A percentile compares a stretch with the other conserved stretches of the same genome.
Evolutionary conservation across 805 yeast genomes (phyloP).

Genomic region (Saccharomycopsis lassenensis): DNA sequence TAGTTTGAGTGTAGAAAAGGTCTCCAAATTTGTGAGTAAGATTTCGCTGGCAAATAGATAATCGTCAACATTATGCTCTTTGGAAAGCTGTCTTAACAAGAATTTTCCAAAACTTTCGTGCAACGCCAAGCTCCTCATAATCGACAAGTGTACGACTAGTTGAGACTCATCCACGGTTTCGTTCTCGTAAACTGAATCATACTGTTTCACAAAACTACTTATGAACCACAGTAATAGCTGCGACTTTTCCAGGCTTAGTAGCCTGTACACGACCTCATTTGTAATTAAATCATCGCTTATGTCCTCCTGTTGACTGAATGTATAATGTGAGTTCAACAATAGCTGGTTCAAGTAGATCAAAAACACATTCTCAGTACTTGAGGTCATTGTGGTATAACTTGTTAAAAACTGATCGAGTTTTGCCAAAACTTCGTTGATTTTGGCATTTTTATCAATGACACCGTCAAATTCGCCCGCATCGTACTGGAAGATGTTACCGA

Average conservation of each 20-base stretch:
- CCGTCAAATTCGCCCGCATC: background rate
- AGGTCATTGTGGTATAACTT: background rate
- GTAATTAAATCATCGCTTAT: slow-evolving; percentile 6
- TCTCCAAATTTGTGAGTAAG: slow-evolving; percentile 24
- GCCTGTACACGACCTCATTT: slow-evolving; percentile 19
- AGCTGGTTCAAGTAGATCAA: slow-evolving; percentile 14
- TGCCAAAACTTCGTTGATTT: too few relatives aligned
- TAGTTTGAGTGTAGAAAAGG: slow-evolving; percentile 3
- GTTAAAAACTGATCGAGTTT: background rate
- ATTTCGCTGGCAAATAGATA: slow-evolving; percentile 26
- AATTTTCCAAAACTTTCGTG: slow-evolving; percentile 28
- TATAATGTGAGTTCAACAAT: slow-evolving; percentile 5
- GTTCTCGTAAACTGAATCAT: slow-evolving; percentile 18
- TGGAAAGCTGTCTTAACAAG: slow-evolving; percentile 13
- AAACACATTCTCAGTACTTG: slow-evolving; percentile 2
- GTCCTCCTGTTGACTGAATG: slow-evolving; percentile 9
- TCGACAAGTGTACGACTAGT: too few relatives aligned
- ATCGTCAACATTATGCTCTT: too few relatives aligned
- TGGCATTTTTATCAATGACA: background rate
- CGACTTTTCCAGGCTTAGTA: slow-evolving; percentile 14
- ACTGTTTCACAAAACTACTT: background rate
- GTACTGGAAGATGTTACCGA: too few relatives aligned
- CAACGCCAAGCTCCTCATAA: too few relatives aligned
- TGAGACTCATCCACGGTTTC: too few relatives aligned
- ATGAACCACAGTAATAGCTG: slow-evolving; percentile 1